Conservation (phyloP, 805 yeast genomes). For the Kuraishia ogatae region DNA sequence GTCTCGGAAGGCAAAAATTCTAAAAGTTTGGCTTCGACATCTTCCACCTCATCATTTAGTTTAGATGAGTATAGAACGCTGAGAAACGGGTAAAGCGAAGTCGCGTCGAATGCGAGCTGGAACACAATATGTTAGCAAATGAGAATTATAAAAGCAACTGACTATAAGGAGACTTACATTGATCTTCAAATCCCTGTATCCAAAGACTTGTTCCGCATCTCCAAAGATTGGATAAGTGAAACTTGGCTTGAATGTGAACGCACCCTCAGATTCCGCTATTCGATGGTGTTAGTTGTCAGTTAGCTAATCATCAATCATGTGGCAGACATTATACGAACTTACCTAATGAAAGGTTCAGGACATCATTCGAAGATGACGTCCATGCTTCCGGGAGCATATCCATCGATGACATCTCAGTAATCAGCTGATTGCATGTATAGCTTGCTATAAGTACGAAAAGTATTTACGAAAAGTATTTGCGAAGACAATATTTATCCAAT, state of each 20-base stretch:
- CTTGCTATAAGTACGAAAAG: no score
- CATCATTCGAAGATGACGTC: slow-evolving; percentile 69
- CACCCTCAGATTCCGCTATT: slow-evolving; percentile 44
- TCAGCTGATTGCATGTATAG: no score
- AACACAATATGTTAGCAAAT: neutral
- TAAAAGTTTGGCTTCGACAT: slow-evolving; percentile 45
- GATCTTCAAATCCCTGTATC: slow-evolving; percentile 64
- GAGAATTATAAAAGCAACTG: neutral
- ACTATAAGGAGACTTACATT: slow-evolving; percentile 26
- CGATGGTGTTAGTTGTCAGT: neutral
- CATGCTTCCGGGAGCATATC: slow-evolving; percentile 48
- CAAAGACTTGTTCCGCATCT: slow-evolving; percentile 81
- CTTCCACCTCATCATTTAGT: slow-evolving; percentile 47
- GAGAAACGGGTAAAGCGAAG: slow-evolving; percentile 65
- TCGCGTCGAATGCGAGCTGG: slow-evolving; percentile 57
- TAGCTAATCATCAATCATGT: neutral
- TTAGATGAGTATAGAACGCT: slow-evolving; percentile 48
- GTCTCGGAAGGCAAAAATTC: slow-evolving; percentile 53
- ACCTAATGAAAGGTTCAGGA: slow-evolving; percentile 41
- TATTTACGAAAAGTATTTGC: no score
- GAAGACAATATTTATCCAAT: no score
- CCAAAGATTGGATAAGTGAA: slow-evolving; percentile 95
- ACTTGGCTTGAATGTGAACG: slow-evolving; percentile 60
- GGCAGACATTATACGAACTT: neutral
- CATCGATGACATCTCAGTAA: neutral